Evolutionary conservation across 805 yeast species (phyloP).

Genomic region (Starmerella khaoyaiensis): DNA sequence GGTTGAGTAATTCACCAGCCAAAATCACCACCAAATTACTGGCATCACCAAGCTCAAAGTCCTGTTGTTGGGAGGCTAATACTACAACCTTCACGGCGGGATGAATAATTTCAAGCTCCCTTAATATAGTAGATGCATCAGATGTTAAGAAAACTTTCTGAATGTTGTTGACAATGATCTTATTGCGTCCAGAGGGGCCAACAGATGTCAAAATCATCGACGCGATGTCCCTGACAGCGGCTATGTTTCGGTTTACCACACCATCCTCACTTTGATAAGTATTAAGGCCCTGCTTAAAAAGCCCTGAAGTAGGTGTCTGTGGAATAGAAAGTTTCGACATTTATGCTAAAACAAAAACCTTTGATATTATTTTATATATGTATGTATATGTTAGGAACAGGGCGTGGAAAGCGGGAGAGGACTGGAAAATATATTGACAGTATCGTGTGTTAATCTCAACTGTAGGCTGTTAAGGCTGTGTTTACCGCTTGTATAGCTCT

Average conservation of each 20-base stretch:
- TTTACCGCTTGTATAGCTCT: no score
- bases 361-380: no score
- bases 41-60: slow-evolving; percentile 92
- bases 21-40: slow-evolving; percentile 82
- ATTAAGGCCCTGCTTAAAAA: slow-evolving; percentile 91
- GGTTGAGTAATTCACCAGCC: slow-evolving; percentile 82
- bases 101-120: slow-evolving; percentile 86
- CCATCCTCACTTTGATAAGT: slow-evolving; percentile 83
- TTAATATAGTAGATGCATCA: slow-evolving; percentile 95
- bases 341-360: no score
- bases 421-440: not conserved
- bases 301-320: slow-evolving; percentile 80
- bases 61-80: slow-evolving; percentile 96
- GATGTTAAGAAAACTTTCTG: slow-evolving; percentile 82
- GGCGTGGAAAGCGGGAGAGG: not conserved
- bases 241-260: slow-evolving; percentile 80
- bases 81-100: slow-evolving; percentile 94
- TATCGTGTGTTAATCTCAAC: no score
- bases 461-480: no score
- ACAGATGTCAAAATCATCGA: slow-evolving; percentile 84
- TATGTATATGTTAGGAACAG: no score
- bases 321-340: slow-evolving; percentile 67
- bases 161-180: slow-evolving; percentile 80
- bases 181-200: slow-evolving; percentile 96
- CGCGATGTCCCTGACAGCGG: slow-evolving; percentile 87